Evolutionary conservation across 495 filamentous ascomycete species (phyloP), one percentile per base, ranked within the genome.

Genomic region (Penicillium steckii): DNA sequence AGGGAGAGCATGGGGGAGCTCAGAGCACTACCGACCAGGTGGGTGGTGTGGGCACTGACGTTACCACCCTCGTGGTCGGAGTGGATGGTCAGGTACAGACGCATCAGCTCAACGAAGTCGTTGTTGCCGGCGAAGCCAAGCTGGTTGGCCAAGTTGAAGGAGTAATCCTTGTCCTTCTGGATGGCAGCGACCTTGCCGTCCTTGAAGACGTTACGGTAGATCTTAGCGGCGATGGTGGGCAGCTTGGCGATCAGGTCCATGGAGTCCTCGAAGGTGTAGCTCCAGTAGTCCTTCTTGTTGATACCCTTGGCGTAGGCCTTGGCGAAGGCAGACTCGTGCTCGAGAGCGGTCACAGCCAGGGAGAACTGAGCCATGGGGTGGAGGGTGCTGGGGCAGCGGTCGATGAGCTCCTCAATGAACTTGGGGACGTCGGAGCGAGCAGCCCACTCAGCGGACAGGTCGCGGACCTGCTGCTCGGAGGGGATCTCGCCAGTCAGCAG

Each of bases 321-420:
- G 64, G 95, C 84, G 74, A 98, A 98, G 47, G 89, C 83, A 44
- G 94, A 97, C 76, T 95, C 94, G 71, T 95, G 91, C 84, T 98
- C 95, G 59, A 98, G 90, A 68, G 94, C 94, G 60, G 87, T 96
- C 61, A 98, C 91, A 60, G 95, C 94, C 62, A 97, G 76, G 30
- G 95, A 97, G 83, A 98, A 95, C 82, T 98, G 94, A 46, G 95
- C 91, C 94, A 98, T 98, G 69, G 94, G 95, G 85, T 98, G 94
- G 59, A 98, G 89, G 73, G 93, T 90, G 79, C 80, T 91, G 55
- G 94, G 94, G 87, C 91, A 97, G 76, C 93, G 91, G 86, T 98
- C 94, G 76, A 98, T 95, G 66, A 98, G 85, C 78, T 98, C 94
- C 80, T 96, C 91, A 67, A 98, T 79, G 79, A 93, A 98, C 79